These are phyloP conservation scores for Solanum arcanum DNA, from an alignment of 257 asterid genomes.

Conservation along the genomic window DNA sequence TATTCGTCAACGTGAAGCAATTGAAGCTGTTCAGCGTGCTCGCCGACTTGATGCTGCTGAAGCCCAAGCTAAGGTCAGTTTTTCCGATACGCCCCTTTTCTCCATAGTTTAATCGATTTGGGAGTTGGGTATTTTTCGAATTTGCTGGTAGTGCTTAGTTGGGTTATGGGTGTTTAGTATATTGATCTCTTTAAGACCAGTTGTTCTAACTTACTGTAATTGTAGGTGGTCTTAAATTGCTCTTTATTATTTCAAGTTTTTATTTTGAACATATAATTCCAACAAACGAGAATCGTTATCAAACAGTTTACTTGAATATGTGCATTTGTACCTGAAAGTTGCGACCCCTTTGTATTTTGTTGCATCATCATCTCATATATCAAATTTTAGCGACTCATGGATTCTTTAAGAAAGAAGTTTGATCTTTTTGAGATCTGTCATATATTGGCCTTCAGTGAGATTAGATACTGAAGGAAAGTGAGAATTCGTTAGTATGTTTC, in stretches of 20 bases:
- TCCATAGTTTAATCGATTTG: not conserved
- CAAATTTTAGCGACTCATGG: not conserved
- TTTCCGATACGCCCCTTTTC: not conserved
- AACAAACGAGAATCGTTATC: not conserved
- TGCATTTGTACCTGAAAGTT: not conserved
- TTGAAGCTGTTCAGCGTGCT: constrained; percentile 60
- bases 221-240: not conserved
- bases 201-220: not conserved
- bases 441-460: not conserved
- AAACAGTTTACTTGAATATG: not conserved
- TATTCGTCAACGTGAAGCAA: constrained; percentile 64
- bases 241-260: not conserved
- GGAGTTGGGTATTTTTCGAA: not conserved
- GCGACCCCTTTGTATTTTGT: not conserved
- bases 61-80: constrained; percentile 52
- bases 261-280: not conserved
- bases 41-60: constrained; percentile 79
- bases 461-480: not conserved
- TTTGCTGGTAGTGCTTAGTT: not conserved
- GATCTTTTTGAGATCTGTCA: not conserved
- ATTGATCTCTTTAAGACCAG: not conserved
- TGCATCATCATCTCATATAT: not conserved
- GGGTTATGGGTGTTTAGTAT: not conserved
- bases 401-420: not conserved
- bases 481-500: not conserved